These are phyloP conservation scores for Panellus pusillus DNA, from an alignment of 768 basidiomycete species.

Conservation along the genomic window DNA sequence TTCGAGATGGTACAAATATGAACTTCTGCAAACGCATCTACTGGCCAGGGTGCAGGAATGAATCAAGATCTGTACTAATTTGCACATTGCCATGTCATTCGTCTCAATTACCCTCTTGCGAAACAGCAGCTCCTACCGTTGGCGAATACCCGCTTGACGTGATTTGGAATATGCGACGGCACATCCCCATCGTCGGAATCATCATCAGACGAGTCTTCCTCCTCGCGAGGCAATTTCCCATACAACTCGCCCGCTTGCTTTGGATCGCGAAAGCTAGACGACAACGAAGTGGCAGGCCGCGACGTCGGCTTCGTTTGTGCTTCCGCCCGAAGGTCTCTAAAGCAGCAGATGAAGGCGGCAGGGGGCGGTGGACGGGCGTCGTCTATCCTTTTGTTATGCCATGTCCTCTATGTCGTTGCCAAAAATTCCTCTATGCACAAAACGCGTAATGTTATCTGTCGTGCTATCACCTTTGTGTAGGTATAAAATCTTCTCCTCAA, in stretches of 20 bases:
- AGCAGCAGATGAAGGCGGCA: constrained; percentile 94
- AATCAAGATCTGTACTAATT: too few species aligned
- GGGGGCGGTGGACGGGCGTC: constrained; percentile 55
- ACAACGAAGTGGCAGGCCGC: constrained; percentile 16
- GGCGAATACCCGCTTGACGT: constrained; percentile 47
- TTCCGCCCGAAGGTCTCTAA: constrained; percentile 83
- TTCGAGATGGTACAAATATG: too few species aligned
- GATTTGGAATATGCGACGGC: constrained; percentile 63
- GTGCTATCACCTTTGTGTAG: constrained; percentile 39
- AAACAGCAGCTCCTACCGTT: too few species aligned
- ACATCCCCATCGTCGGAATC: constrained; percentile 35
- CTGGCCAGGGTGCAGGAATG: too few species aligned
- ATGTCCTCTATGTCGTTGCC: constrained; percentile 3
- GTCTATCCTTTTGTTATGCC: constrained; percentile 2
- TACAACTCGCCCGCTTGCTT: constrained; percentile 36
- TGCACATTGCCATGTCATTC: too few species aligned
- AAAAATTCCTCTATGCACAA: too few species aligned
- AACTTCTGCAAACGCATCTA: too few species aligned
- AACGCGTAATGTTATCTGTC: not conserved
- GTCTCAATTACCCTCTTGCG: too few species aligned
- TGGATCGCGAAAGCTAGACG: constrained; percentile 28
- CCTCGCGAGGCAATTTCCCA: constrained; percentile 31
- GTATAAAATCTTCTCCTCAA: constrained; percentile 34
- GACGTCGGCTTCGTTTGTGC: constrained; percentile 36
- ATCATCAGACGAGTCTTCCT: constrained; percentile 39